A percentile compares a stretch with the other conserved stretches of the same genome.
Evolutionary conservation across 2,329 filamentous ascomycete species (phyloP).

Genomic region (Fusarium begoniae): DNA sequence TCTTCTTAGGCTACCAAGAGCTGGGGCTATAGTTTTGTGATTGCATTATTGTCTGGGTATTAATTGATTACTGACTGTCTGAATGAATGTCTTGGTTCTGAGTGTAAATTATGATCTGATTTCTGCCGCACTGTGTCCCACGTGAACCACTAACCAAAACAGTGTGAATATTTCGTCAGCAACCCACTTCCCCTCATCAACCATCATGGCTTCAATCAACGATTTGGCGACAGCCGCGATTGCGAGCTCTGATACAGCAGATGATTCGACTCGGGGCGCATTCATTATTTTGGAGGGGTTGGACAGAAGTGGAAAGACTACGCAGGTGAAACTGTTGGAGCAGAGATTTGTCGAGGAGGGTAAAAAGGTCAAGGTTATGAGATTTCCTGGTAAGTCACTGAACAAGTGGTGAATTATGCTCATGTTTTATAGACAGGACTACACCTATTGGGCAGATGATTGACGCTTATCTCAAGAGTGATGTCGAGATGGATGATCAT

Average conservation of each 20-base stretch:
- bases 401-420: not conserved
- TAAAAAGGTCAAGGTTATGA: slow-evolving; percentile 60
- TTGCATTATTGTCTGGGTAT: slow-evolving; percentile 7
- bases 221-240: slow-evolving; percentile 60
- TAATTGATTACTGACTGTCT: not conserved
- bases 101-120: slow-evolving; percentile 6
- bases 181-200: slow-evolving; percentile 21
- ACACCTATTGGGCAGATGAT: slow-evolving; percentile 91
- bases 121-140: slow-evolving; percentile 21
- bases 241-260: slow-evolving; percentile 42
- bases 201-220: slow-evolving; percentile 58
- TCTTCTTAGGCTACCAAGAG: slow-evolving; percentile 43
- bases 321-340: slow-evolving; percentile 79
- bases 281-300: slow-evolving; percentile 89
- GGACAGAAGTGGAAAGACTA: slow-evolving; percentile 91
- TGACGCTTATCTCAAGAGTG: slow-evolving; percentile 78
- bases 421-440: slow-evolving; percentile 69
- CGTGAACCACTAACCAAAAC: slow-evolving; percentile 28
- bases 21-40: slow-evolving; percentile 39
- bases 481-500: slow-evolving; percentile 82
- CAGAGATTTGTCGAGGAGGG: slow-evolving; percentile 61
- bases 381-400: slow-evolving; percentile 63
- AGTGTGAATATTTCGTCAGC: slow-evolving; percentile 25
- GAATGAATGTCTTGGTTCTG: not conserved
- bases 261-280: slow-evolving; percentile 59